Evolutionary conservation across 441 rosid genomes (phyloP).

Genomic region (Macaranga tanarius): DNA sequence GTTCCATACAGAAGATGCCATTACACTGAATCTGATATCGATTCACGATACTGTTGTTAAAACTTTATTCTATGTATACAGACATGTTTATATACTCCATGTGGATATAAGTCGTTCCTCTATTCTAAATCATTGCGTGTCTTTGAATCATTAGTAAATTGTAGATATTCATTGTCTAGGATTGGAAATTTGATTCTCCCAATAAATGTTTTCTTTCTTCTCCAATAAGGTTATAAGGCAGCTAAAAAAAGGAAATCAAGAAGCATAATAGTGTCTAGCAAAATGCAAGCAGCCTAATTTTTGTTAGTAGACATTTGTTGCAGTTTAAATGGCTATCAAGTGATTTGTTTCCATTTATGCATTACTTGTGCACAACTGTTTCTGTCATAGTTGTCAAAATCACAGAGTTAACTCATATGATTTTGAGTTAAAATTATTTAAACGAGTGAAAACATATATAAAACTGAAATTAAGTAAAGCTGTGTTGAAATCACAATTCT

Average conservation of each 20-base stretch:
- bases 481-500: no score
- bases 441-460: no score
- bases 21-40: no score
- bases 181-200: neutral
- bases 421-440: no score
- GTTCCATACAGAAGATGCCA: no score
- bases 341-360: neutral
- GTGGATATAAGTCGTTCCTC: no score
- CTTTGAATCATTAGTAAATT: neutral
- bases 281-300: neutral
- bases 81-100: neutral
- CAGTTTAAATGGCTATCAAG: neutral
- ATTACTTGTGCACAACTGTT: neutral
- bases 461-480: no score
- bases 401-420: no score
- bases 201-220: neutral
- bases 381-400: no score
- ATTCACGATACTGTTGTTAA: no score
- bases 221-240: neutral
- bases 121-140: neutral
- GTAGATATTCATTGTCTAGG: neutral
- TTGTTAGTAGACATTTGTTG: neutral
- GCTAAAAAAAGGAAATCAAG: neutral
- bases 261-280: neutral
- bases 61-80: neutral